Base-by-base conservation (phyloP, 2,329 filamentous ascomycete genomes). In the Ophiosphaerella korrae region DNA sequence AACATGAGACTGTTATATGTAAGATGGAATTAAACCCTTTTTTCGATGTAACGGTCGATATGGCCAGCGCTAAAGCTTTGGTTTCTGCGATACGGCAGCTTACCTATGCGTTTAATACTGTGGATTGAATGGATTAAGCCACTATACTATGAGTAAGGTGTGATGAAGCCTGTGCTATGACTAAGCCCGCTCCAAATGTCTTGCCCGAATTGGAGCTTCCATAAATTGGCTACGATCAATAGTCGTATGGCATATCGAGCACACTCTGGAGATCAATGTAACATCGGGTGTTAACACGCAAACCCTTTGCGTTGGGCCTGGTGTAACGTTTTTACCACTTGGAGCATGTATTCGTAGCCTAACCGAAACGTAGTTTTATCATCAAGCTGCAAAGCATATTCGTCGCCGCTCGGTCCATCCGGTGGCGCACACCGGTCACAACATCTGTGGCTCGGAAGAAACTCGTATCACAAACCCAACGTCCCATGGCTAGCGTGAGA, bases 31-130 rank as follows among this genome's bases (percentile, higher is more conserved):
- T 33, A 6, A 7, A 38, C 18, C 44, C 18, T 32, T 32, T 32
- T 58, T 48, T 61, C 56, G 33, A 60, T 63, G 53, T 62, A 58
- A 67, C 60, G 55, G 56, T 52, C 55, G 59, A 54, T 56, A 55
- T 50, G 37, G 50, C 34, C 23, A 29, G 9, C 13, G 41, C 42
- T 26, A 36, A 18, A 14, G 40, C 35, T 31, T 14, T 18, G 8
- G 21, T 32, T 43, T 57, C 41, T 29, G 26, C 26, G 7, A 11
- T 29, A 29, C 7, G 11, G 26, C 11, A 8, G 26, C 11, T 29
- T 7, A 29, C 26, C 26, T 29, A 6, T 29, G 26, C 26, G 7
- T 11, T 5, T 11, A 9, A 7, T 29, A 7, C 8, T 29, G 26
- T 29, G 26, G 7, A 29, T 29, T 8, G 26, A 29, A 6, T 11